Evolutionary conservation across 495 filamentous ascomycete species (phyloP).

Genomic region (Stereocaulon alpinum): DNA sequence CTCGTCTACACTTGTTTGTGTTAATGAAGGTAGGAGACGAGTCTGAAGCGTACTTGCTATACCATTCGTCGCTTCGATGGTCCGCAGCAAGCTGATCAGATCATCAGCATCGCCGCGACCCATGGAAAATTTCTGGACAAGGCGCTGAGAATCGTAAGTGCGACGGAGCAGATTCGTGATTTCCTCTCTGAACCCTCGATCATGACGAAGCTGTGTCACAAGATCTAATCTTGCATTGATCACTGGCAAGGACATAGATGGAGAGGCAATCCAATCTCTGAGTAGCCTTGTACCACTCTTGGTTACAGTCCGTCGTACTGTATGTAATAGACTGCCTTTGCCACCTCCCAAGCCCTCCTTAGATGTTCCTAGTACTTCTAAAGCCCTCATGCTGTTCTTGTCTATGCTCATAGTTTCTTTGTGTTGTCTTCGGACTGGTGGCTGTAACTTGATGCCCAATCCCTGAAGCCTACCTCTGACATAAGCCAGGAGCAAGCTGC

Average conservation of each 20-base stretch:
- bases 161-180: constrained; percentile 57
- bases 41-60: constrained; percentile 43
- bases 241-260: constrained; percentile 68
- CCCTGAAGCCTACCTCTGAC: constrained; percentile 68
- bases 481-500: constrained; percentile 69
- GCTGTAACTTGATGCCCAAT: constrained; percentile 72
- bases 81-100: constrained; percentile 67
- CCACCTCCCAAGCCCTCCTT: constrained; percentile 53
- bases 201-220: constrained; percentile 58
- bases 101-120: constrained; percentile 93
- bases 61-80: constrained; percentile 66
- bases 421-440: constrained; percentile 59
- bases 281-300: constrained; percentile 81
- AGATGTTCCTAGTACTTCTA: constrained; percentile 81
- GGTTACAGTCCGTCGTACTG: constrained; percentile 78
- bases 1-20: constrained; percentile 24
- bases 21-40: constrained; percentile 10
- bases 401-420: constrained; percentile 83
- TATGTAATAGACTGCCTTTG: constrained; percentile 78
- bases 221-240: constrained; percentile 79
- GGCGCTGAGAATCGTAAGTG: constrained; percentile 75
- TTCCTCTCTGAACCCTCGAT: constrained; percentile 53
- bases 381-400: constrained; percentile 73
- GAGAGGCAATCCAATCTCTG: constrained; percentile 69
- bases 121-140: constrained; percentile 87